Evolutionary conservation across 108 stramenopile genomes (phyloP), one percentile per base, ranked within the genome.

Genomic region (Asterionellopsis glacialis): DNA sequence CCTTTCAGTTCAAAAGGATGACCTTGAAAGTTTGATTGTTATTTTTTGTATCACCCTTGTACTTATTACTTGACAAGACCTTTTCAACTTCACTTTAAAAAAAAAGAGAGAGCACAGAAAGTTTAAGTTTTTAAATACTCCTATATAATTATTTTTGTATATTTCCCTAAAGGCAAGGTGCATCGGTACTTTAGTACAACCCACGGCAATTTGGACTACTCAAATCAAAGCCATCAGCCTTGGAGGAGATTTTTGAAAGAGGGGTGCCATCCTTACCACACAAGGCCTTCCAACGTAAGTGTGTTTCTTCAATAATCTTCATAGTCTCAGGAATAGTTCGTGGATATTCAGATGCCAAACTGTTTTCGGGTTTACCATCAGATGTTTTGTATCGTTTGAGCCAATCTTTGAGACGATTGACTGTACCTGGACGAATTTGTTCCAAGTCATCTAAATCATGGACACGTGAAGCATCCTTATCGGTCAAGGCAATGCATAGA

Each of bases 351-450:
- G 75, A 79, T 11, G 88, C 94, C 66, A 98, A 62, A n/a, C 57
- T 51, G 68, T 98, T 98, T 65, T 83, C 88, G 12, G 82, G 69
- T 79, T 98, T 98, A 33, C 98, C 98, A 45, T 97, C 96, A 13
- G 87, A 80, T 7, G 98, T 98, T 80, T 98, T 98, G 92, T 98
- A 98, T 21, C 83, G 78, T 60, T 94, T 97, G 57, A 97, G 66
- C 98, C 98, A 98, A 70, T 96, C 85, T 25, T 74, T 74, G 38
- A 98, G 77, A n/a, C 67, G 68, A 18, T 83, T 86, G 51, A 90
- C 61, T 4, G 71, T 76, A 26, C 96, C 96, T 0, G 97, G 95
- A 61, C 87, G 90, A 64, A 81, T 59, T 4, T 53, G 51, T 61
- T 98, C 95, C 45, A 97, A 63, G 68, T 96, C 95, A 38, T 90